phyloP scores from a whole-genome alignment of 345 rosid genomes.

The Eucalyptus victrix region DNA sequence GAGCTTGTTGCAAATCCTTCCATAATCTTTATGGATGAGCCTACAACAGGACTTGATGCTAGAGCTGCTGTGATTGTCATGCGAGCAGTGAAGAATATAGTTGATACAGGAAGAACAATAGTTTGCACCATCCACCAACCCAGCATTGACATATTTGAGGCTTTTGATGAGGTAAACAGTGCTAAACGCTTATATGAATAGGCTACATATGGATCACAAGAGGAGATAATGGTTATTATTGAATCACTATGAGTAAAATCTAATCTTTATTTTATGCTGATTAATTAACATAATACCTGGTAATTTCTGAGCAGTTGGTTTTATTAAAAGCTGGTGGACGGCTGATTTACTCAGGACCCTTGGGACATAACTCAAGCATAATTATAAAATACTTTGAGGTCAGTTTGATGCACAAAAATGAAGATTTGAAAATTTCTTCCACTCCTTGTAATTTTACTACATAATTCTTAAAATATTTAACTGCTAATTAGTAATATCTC shows the following conservation, averaged over 20 bases:
- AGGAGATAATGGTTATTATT: not conserved
- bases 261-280: not conserved
- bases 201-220: not conserved
- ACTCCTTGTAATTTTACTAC: not conserved
- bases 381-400: constrained; percentile 71
- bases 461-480: not conserved
- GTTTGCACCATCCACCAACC: constrained; percentile 89
- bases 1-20: constrained; percentile 84
- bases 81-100: constrained; percentile 73
- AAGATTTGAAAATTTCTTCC: not conserved
- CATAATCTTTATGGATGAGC: constrained; percentile 83
- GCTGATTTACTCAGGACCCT: constrained; percentile 50
- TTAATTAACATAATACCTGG: not conserved
- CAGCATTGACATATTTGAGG: constrained; percentile 72
- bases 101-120: constrained; percentile 67
- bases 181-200: not conserved
- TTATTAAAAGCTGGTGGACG: constrained; percentile 61
- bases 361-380: constrained; percentile 43
- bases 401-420: not conserved
- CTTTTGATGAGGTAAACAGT: constrained; percentile 64
- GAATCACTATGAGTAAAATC: not conserved
- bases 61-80: constrained; percentile 83
- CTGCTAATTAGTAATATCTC: not conserved
- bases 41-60: constrained; percentile 78
- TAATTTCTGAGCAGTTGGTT: constrained; percentile 29